phyloP scores from a whole-genome alignment of 257 asterid genomes.

The Salvia hispanica region DNA sequence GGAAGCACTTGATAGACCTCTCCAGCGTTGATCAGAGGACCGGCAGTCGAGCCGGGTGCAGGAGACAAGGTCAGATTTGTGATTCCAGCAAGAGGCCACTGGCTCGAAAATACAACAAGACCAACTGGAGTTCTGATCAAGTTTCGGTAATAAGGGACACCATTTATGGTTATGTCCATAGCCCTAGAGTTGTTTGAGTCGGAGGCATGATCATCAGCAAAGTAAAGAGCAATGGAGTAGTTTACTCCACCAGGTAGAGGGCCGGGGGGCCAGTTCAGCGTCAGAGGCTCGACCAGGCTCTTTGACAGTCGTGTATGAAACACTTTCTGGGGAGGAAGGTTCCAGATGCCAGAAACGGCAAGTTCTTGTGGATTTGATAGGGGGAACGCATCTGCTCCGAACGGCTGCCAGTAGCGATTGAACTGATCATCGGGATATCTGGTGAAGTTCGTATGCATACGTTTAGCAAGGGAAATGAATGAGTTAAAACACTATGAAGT shows the following conservation, averaged over 20 bases:
- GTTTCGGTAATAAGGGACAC: conserved; percentile 57
- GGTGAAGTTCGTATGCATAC: conserved; percentile 24
- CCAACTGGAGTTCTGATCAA: conserved; percentile 69
- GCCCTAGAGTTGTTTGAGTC: conserved; percentile 53
- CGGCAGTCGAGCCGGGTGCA: conserved; percentile 61
- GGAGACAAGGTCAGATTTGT: conserved; percentile 72
- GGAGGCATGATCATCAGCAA: conserved; percentile 60
- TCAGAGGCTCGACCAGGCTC: conserved; percentile 49
- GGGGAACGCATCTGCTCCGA: conserved; percentile 52
- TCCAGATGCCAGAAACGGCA: conserved; percentile 85
- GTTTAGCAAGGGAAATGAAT: conserved; percentile 19
- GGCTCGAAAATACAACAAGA: conserved; percentile 57
- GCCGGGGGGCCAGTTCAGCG: conserved; percentile 72
- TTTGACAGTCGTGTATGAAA: conserved; percentile 57
- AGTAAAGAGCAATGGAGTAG: conserved; percentile 78
- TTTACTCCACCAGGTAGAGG: conserved; percentile 43
- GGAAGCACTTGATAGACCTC: conserved; percentile 71
- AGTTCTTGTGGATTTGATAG: conserved; percentile 43
- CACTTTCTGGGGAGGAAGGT: conserved; percentile 71
- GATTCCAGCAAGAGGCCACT: conserved; percentile 81
- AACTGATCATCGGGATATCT: conserved; percentile 90
- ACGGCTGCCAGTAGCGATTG: conserved; percentile 84
- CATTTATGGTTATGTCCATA: conserved; percentile 64
- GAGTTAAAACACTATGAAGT: not conserved
- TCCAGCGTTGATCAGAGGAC: conserved; percentile 89